phyloP scores from a whole-genome alignment of 2,329 filamentous ascomycete species.

The Bipolaris gigantea region DNA sequence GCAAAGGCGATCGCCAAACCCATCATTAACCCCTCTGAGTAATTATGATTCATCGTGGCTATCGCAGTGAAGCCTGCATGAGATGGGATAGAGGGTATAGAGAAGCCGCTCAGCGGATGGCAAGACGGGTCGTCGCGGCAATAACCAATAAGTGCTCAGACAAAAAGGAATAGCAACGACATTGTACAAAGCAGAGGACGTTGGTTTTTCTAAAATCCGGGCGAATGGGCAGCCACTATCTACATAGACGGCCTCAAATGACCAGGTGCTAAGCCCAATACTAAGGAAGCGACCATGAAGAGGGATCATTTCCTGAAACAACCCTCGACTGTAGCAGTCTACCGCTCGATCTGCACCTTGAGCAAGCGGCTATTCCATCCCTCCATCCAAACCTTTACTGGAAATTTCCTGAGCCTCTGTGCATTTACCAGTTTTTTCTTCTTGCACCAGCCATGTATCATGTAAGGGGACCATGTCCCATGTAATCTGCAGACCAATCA shows the following conservation, averaged over 20 bases:
- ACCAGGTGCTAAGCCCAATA: not conserved
- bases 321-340: not conserved
- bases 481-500: not conserved
- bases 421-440: not conserved
- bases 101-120: not conserved
- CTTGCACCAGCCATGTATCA: not conserved
- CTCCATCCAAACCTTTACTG: not conserved
- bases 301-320: not conserved
- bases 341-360: not conserved
- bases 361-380: not conserved
- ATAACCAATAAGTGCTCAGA: not conserved
- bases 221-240: not conserved
- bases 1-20: constrained; percentile 23
- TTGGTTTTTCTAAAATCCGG: not conserved
- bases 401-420: not conserved
- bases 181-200: not conserved
- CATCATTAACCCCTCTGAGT: constrained; percentile 27
- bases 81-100: not conserved
- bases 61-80: not conserved
- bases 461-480: not conserved
- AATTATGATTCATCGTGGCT: constrained; percentile 25
- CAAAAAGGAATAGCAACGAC: not conserved
- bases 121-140: not conserved
- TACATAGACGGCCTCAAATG: not conserved
- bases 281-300: not conserved